Evolutionary conservation across 345 rosid genomes (phyloP).

Genomic region (Populus simonii): DNA sequence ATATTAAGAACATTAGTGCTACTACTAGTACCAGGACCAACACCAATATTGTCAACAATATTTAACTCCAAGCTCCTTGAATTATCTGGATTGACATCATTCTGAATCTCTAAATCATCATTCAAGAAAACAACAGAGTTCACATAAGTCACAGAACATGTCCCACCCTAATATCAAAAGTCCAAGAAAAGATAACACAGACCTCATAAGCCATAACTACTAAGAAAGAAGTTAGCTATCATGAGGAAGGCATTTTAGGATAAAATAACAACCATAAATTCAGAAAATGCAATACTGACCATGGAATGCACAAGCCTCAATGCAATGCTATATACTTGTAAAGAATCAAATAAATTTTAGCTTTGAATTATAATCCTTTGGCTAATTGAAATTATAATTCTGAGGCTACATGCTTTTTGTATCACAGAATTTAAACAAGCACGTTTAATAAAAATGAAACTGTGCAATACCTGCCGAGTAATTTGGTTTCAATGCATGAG

Average conservation of each 20-base stretch:
- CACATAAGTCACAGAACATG: background rate
- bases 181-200: background rate
- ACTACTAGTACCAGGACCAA: no score
- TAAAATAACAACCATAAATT: background rate
- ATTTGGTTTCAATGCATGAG: conserved; percentile 95
- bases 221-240: background rate
- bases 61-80: no score
- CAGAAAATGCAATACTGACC: conserved; percentile 46
- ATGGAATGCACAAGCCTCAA: conserved; percentile 91
- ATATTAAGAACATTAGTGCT: no score
- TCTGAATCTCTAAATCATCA: no score
- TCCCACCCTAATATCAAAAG: background rate
- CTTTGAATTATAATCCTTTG: background rate
- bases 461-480: conserved; percentile 58
- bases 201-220: background rate
- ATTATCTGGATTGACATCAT: no score
- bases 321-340: conserved; percentile 95
- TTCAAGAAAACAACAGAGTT: background rate
- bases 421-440: background rate
- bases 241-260: background rate
- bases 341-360: conserved; percentile 6
- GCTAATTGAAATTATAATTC: background rate
- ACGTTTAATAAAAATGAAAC: background rate
- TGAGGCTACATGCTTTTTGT: background rate
- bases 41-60: no score